Conservation (phyloP, 129 eudicot species). For the Apium graveolens region DNA sequence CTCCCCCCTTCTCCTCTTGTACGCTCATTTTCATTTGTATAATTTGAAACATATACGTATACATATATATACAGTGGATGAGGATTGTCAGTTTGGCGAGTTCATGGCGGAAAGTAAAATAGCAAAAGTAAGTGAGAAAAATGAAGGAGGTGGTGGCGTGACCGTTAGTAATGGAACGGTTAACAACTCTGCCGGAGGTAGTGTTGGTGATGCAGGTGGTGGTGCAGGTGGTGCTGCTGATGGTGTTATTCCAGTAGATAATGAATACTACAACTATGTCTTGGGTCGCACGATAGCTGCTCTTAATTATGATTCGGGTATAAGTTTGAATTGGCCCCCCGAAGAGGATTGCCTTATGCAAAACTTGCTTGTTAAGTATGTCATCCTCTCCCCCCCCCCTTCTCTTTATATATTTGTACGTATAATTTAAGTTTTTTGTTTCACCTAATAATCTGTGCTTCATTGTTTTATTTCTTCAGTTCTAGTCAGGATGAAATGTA, state of each 20-base stretch:
- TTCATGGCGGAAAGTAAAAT: conserved; percentile 55
- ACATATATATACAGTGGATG: too few species aligned
- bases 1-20: too few species aligned
- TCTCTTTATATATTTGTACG: too few species aligned
- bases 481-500: neutral
- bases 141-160: neutral
- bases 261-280: conserved; percentile 24
- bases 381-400: too few species aligned
- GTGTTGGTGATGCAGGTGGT: too few species aligned
- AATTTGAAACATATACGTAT: too few species aligned
- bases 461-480: too few species aligned
- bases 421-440: too few species aligned
- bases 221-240: too few species aligned
- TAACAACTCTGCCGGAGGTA: too few species aligned
- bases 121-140: conserved; percentile 46
- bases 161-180: conserved; percentile 34
- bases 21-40: too few species aligned
- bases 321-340: conserved; percentile 52
- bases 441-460: too few species aligned
- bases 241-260: conserved; percentile 39
- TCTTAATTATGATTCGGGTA: conserved; percentile 67
- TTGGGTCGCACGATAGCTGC: conserved; percentile 56
- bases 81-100: neutral
- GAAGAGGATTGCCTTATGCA: conserved; percentile 64
- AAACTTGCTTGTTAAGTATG: conserved; percentile 41